Base-by-base conservation (phyloP, 1,139 yeast genomes). In the Kurtzmaniella quercitrusa region DNA sequence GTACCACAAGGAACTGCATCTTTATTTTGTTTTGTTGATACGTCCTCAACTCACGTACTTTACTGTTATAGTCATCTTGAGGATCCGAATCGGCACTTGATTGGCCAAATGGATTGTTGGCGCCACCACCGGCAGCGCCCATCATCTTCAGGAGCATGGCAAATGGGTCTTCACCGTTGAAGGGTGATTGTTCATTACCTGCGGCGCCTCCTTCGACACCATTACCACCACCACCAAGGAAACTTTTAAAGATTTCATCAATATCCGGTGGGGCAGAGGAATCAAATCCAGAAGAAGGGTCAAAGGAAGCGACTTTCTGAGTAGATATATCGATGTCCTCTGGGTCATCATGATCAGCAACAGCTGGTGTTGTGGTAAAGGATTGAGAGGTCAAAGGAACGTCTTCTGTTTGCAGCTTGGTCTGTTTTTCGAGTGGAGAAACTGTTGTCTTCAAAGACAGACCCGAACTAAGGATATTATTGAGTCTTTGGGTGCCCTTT, bases 401-500 rank as follows among this genome's bases (percentile, higher is more conserved):
- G 2, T 38, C 19, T 11, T 29, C 23, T 25, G 42, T 37, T 17
- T 46, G 19, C 16, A 19, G 15, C 19, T 36, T 36, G 23, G 23
- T 8, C 23, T 5, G 23, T 45, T 59, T 53, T 42, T 69, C 76
- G 53, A 71, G 60, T 3, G 70, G 73, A 6, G 76, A 71, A 2
- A 59, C 68, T 0, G 58, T 19, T 10, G 60, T 43, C 40, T 70
- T 64, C 17, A 70, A 70, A 5, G 75, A 69, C 2, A 73, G 63
- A 2, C 77, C 76, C 51, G 65, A 73, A 39, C 60, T 54, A 46
- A 72, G 60, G 25, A 73, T 73, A 38, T 50, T 75, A 49, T 76
- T 79, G 54, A 85, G 62, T 46, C 93, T 68, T 15, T 71, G 70
- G 2, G 77, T 58, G 18, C 82, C 85, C 40, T 74, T 73, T 3